A percentile compares a stretch with the other conserved stretches of the same genome.
phyloP scores from a whole-genome alignment of 768 basidiomycete genomes.

The Mrakia frigida region DNA sequence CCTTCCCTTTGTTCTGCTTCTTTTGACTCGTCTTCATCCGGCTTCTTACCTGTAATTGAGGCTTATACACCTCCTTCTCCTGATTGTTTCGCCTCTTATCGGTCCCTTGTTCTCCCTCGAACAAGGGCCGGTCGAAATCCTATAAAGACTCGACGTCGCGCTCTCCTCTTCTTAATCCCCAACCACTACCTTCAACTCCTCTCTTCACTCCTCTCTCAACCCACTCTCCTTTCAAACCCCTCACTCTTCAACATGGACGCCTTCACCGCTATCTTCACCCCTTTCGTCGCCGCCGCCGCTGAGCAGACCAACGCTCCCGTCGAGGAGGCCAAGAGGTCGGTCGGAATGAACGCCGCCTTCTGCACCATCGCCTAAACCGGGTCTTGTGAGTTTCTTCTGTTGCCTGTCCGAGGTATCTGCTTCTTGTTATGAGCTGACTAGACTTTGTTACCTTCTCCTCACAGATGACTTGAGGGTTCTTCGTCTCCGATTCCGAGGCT shows the following conservation, averaged over 20 bases:
- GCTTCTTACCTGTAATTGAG: no score
- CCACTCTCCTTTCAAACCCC: neutral
- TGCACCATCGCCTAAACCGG: constrained; percentile 16
- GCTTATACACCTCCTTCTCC: no score
- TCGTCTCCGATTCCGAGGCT: no score
- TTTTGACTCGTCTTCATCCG: no score
- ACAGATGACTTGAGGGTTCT: neutral
- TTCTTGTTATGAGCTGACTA: no score
- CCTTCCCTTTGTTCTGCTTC: no score
- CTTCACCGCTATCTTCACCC: constrained; percentile 32
- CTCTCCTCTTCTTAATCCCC: neutral
- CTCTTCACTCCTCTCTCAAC: neutral
- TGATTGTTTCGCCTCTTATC: neutral
- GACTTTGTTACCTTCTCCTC: neutral
- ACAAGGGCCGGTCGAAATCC: no score
- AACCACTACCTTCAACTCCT: constrained; percentile 2
- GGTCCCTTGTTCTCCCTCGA: neutral
- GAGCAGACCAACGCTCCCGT: neutral
- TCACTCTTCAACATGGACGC: constrained; percentile 27
- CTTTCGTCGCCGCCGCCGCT: constrained; percentile 28
- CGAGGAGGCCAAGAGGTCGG: neutral
- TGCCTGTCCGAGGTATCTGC: no score
- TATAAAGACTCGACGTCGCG: no score
- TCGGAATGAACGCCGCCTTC: no score
- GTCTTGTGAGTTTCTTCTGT: constrained; percentile 5